Conservation (phyloP, 441 rosid genomes). For the Adansonia rubrostipa region DNA sequence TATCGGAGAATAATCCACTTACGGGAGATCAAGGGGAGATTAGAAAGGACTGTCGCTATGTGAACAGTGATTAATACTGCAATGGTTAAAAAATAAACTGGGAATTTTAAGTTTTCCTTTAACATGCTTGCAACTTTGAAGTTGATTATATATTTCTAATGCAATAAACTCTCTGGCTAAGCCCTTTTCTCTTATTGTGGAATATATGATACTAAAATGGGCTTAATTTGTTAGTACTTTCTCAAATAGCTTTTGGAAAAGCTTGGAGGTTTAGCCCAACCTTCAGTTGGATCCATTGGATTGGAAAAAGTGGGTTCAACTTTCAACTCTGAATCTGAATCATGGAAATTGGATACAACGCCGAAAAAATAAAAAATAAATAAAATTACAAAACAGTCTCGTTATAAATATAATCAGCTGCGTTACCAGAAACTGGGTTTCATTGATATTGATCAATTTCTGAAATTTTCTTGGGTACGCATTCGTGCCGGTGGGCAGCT, state of each 20-base stretch:
- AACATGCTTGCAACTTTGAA: background rate
- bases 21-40: constrained; percentile 68
- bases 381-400: background rate
- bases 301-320: background rate
- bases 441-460: constrained; percentile 12
- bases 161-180: background rate
- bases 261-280: background rate
- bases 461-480: constrained; percentile 23
- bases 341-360: background rate
- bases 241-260: too few relatives aligned
- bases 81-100: background rate
- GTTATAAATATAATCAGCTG: constrained; percentile 1
- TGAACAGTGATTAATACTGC: constrained; percentile 33
- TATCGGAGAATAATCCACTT: constrained; percentile 80
- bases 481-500: constrained; percentile 26
- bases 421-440: background rate
- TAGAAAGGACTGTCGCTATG: constrained; percentile 79
- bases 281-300: background rate
- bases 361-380: background rate
- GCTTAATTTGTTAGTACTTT: background rate
- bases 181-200: too few relatives aligned
- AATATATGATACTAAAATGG: background rate
- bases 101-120: background rate
- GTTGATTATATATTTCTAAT: background rate
- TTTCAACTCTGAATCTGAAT: background rate